Evolutionary conservation across 2,329 filamentous ascomycete species (phyloP), one percentile per base, ranked within the genome.

Genomic region (Sporothrix dimorphospora): DNA sequence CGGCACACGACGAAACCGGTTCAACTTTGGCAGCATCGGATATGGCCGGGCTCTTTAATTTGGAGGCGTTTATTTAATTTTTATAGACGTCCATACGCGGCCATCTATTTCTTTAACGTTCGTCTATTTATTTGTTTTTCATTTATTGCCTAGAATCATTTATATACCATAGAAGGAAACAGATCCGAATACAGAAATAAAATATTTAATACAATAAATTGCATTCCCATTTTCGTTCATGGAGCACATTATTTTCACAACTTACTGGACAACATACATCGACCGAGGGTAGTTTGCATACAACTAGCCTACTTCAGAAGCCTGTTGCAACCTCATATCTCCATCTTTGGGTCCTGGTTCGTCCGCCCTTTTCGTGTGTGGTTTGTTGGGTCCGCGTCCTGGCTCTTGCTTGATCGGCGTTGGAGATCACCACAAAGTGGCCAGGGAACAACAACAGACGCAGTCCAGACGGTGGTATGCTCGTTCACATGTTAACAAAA

Each of bases 11-110:
- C 16, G 53, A 4, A 70, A 45, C 47, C 59, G 47, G 24, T 68
- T 68, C 63, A 68, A 40, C 24, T 68, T 68, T 71, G 66, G 71
- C 53, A 65, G 71, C 34, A 67, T 69, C 11, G 65, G 53, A 34
- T 72, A 69, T 45, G 71, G 71, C 47, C 71, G 55, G 55, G 66
- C 65, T 11, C 45, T 72, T 9, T 72, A n/a, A 61, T 19, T n/a
- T 38, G 16, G 14, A 16, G 19, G 19, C 1, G 11, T 19, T 7
- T 7, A 7, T 51, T 51, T 21, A 1, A 21, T 51, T 55, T 24
- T 47, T 34, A 6, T 34, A 14, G 45, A 2, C 45, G 45, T 16
- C 21, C 4, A 57, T 21, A n/a, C n/a, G n/a, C n/a, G 30, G 27
- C 27, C 1, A 14, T 3, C 9, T 38, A 8, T 16, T 27, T 38